Base-by-base conservation (phyloP, 257 asterid species). In the Craterostigma plantagineum region DNA sequence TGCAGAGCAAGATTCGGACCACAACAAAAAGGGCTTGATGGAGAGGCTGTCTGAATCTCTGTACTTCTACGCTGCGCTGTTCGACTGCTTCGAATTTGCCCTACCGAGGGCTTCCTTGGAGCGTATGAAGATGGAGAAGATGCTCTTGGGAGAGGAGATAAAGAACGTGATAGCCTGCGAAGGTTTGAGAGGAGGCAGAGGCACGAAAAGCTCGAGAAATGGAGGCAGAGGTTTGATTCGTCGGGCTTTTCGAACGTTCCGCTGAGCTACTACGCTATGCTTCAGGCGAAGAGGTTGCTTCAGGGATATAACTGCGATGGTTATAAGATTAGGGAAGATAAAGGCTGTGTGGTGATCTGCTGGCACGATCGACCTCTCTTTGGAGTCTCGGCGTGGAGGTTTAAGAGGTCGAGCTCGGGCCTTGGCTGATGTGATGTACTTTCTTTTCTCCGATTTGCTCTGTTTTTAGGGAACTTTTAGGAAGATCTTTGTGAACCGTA, bases 361-460 rank as follows among this genome's bases (percentile, higher is more conserved):
- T 87, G 97, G 97, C 92, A 87, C 38, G 97, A 87, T 72, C 71
- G 93, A 3, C 70, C 95, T 27, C 80, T 87, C 30, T 68, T 76
- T 64, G 69, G 92, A 0, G 82, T 87, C 0, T 78, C 97, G 0
- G 76, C 93, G 8, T 87, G 97, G 97, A 79, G 93, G 52, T 69
- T 53, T 64, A 64, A 82, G 74, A 69, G 76, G 69, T 78, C 23
- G n/a, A n/a, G n/a, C 14, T 42, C 23, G 7, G 39, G 0, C 35
- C 34, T 10, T 1, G 34, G 38, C 17, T 30, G 3, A n/a, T n/a
- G n/a, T n/a, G n/a, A n/a, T n/a, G n/a, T n/a, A n/a, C n/a, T n/a
- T n/a, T n/a, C n/a, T n/a, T n/a, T n/a, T n/a, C n/a, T n/a, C n/a
- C n/a, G n/a, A n/a, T n/a, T n/a, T n/a, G n/a, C n/a, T n/a, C n/a